phyloP scores from a whole-genome alignment of 2,329 filamentous ascomycete species.

The Paraconiothyrium brasiliense region DNA sequence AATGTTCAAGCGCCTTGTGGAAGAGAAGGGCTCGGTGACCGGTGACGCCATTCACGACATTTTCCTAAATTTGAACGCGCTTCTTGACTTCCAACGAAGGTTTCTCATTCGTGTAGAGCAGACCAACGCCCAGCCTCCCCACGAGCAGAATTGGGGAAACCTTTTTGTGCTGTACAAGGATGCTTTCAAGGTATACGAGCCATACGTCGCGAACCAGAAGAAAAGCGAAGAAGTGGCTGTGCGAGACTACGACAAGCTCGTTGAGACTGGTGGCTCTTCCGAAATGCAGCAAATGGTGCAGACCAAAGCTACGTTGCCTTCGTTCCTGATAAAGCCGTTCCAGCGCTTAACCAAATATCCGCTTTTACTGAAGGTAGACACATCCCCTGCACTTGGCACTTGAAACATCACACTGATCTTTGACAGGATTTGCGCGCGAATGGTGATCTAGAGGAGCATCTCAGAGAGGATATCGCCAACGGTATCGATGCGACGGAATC shows the following conservation, averaged over 20 bases:
- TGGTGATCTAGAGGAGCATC: slow-evolving; percentile 73
- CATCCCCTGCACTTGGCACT: not conserved
- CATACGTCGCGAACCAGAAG: slow-evolving; percentile 96
- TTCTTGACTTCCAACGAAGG: slow-evolving; percentile 93
- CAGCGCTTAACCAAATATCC: slow-evolving; percentile 96
- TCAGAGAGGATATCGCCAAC: slow-evolving; percentile 74
- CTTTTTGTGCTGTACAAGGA: slow-evolving; percentile 87
- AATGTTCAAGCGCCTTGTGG: slow-evolving; percentile 87
- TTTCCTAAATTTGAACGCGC: slow-evolving; percentile 93
- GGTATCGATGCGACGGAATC: slow-evolving; percentile 85
- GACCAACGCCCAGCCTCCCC: slow-evolving; percentile 82
- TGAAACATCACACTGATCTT: slow-evolving; percentile 21
- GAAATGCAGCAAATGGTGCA: slow-evolving; percentile 78
- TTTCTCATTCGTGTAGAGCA: slow-evolving; percentile 97
- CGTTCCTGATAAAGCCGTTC: slow-evolving; percentile 95
- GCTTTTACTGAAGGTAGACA: slow-evolving; percentile 78
- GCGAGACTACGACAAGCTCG: slow-evolving; percentile 87
- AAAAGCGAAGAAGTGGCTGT: slow-evolving; percentile 87
- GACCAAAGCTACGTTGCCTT: slow-evolving; percentile 86
- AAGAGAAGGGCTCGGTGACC: slow-evolving; percentile 85
- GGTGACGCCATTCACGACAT: slow-evolving; percentile 94
- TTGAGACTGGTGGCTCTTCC: slow-evolving; percentile 71
- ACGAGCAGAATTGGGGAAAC: slow-evolving; percentile 91
- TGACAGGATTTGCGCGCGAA: slow-evolving; percentile 84
- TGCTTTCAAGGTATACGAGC: slow-evolving; percentile 90